These are phyloP conservation scores for Eremothecium cymbalariae DNA, from an alignment of 1,139 yeast species.

Conservation along the genomic window DNA sequence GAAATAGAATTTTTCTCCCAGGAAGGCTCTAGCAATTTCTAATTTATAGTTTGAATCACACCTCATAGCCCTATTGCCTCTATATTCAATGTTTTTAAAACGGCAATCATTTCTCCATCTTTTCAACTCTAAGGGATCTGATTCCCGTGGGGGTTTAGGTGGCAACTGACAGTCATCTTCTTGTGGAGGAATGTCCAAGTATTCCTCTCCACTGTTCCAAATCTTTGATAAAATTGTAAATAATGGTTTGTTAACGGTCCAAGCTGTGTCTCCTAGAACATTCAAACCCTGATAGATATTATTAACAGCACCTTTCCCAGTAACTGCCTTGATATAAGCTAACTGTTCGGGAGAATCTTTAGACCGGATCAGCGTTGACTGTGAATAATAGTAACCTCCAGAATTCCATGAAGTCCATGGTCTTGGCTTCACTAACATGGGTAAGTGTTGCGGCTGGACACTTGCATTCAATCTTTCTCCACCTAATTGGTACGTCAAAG, in stretches of 20 bases:
- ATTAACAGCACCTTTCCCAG: conserved; percentile 56
- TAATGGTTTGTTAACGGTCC: conserved; percentile 79
- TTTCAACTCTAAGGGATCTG: conserved; percentile 65
- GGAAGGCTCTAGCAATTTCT: conserved; percentile 89
- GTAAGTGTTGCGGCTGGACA: conserved; percentile 81
- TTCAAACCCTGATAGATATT: conserved; percentile 74
- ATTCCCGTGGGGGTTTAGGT: conserved; percentile 51
- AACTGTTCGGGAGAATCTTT: conserved; percentile 83
- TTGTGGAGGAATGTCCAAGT: conserved; percentile 72
- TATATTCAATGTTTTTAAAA: conserved; percentile 49
- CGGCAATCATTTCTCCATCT: conserved; percentile 61
- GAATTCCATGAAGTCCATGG: conserved; percentile 76
- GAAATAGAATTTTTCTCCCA: conserved; percentile 82
- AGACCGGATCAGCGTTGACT: conserved; percentile 58
- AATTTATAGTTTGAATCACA: conserved; percentile 90
- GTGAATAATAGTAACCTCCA: conserved; percentile 76
- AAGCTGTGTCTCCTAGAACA: conserved; percentile 79
- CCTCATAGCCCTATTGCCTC: conserved; percentile 71
- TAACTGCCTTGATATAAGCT: conserved; percentile 81
- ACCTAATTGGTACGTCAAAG: conserved; percentile 56
- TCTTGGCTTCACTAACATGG: conserved; percentile 85
- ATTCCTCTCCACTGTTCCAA: conserved; percentile 81
- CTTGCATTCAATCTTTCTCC: conserved; percentile 59
- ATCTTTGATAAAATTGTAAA: conserved; percentile 62
- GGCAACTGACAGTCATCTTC: conserved; percentile 50